Percentiles rank a stretch among this genome's conserved stretches.
phyloP scores from a whole-genome alignment of 202 grass and related monocot species.

The Musa balbisiana region DNA sequence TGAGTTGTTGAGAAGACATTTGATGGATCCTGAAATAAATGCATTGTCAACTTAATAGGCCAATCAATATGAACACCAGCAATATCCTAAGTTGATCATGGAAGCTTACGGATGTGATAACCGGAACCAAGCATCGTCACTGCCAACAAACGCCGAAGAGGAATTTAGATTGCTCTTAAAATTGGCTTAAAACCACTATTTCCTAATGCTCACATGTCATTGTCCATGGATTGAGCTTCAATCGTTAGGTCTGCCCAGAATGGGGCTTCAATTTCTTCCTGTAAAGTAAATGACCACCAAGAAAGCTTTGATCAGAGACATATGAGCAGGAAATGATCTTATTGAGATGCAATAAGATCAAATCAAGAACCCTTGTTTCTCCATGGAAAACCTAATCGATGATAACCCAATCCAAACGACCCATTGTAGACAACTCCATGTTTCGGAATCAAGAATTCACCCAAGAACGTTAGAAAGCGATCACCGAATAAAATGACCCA shows the following conservation, averaged over 20 bases:
- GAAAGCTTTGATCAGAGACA: too few relatives aligned
- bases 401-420: too few relatives aligned
- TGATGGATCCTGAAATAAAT: constrained; percentile 22
- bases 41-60: background rate
- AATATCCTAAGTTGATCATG: background rate
- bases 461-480: too few relatives aligned
- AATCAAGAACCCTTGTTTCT: too few relatives aligned
- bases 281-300: background rate
- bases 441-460: too few relatives aligned
- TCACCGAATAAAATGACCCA: too few relatives aligned
- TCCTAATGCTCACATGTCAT: constrained; percentile 5
- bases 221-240: constrained; percentile 4
- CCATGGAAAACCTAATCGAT: too few relatives aligned
- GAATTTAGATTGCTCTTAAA: background rate
- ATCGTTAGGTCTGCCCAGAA: constrained; percentile 14
- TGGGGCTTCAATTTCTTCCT: constrained; percentile 22
- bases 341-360: background rate
- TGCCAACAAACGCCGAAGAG: background rate
- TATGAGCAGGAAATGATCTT: background rate
- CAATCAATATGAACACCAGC: background rate
- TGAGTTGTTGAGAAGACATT: background rate
- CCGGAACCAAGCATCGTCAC: constrained; percentile 13
- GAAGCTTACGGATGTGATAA: constrained; percentile 17
- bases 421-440: too few relatives aligned
- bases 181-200: background rate